phyloP scores from a whole-genome alignment of 176 grass and related monocot species.

The Bonia amplexicaulis region DNA sequence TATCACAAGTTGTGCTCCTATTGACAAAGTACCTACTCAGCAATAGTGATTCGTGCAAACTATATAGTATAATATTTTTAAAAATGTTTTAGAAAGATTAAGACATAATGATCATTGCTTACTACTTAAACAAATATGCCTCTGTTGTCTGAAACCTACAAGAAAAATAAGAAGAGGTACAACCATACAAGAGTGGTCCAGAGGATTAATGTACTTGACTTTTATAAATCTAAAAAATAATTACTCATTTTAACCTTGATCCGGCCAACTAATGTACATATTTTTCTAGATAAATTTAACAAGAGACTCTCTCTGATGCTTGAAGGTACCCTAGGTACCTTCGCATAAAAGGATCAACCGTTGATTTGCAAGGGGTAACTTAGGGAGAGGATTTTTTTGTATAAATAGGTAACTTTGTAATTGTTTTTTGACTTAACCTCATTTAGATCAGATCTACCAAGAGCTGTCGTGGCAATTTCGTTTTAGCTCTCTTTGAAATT shows the following conservation, averaged over 20 bases:
- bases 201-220: background rate
- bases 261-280: background rate
- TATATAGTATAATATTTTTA: background rate
- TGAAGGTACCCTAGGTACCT: too few species aligned
- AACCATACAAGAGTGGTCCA: background rate
- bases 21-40: background rate
- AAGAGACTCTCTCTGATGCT: too few species aligned
- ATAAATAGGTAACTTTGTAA: too few species aligned
- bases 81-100: background rate
- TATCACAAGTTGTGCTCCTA: background rate
- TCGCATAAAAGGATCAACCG: too few species aligned
- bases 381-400: too few species aligned
- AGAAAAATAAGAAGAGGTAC: background rate
- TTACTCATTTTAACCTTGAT: background rate
- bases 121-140: background rate
- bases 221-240: background rate
- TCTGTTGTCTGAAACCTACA: background rate
- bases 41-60: background rate
- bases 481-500: too few species aligned
- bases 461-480: too few species aligned
- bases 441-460: too few species aligned
- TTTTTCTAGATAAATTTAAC: background rate
- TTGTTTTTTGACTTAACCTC: too few species aligned
- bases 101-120: background rate
- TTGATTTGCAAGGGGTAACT: too few species aligned